These are phyloP conservation scores for Strobilomyces dryophilus DNA, from an alignment of 768 basidiomycete species.

Conservation along the genomic window DNA sequence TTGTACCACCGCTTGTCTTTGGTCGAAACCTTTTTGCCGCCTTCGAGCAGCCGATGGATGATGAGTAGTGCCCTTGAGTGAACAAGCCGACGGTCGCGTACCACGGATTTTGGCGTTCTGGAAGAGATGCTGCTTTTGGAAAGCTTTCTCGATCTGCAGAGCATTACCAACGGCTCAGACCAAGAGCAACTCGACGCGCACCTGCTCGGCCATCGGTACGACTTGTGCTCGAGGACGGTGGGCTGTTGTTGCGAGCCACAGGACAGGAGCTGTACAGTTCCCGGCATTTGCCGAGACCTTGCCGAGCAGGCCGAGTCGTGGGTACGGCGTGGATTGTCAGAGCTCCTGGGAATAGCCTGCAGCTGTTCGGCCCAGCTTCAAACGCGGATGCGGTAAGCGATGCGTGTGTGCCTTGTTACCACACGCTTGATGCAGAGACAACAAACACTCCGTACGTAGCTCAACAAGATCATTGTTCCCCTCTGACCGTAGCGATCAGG, in stretches of 20 bases:
- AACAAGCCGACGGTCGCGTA: constrained; percentile 41
- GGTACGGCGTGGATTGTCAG: too few relatives aligned
- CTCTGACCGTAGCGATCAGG: constrained; percentile 36
- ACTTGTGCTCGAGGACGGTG: constrained; percentile 9
- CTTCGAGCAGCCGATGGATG: constrained; percentile 28
- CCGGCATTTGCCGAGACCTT: constrained; percentile 31
- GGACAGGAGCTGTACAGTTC: constrained; percentile 37
- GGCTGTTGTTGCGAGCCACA: constrained; percentile 30
- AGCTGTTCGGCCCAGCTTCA: not conserved
- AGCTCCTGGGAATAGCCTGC: too few relatives aligned
- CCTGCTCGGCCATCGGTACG: constrained; percentile 59
- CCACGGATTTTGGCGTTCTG: constrained; percentile 93
- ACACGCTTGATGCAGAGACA: constrained; percentile 56
- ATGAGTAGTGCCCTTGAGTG: constrained; percentile 10
- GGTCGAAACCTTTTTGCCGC: constrained; percentile 86
- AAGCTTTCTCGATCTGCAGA: constrained; percentile 88
- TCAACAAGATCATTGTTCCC: not conserved
- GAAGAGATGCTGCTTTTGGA: constrained; percentile 97
- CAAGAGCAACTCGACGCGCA: constrained; percentile 24
- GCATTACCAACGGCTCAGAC: not conserved
- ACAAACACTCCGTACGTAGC: constrained; percentile 59
- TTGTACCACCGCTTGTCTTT: constrained; percentile 99
- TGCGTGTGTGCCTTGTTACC: constrained; percentile 18
- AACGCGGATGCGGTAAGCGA: constrained; percentile 8
- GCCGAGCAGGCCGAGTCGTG: not conserved